Evolutionary conservation across 257 asterid genomes (phyloP).

Genomic region (Lycium ferocissimum): DNA sequence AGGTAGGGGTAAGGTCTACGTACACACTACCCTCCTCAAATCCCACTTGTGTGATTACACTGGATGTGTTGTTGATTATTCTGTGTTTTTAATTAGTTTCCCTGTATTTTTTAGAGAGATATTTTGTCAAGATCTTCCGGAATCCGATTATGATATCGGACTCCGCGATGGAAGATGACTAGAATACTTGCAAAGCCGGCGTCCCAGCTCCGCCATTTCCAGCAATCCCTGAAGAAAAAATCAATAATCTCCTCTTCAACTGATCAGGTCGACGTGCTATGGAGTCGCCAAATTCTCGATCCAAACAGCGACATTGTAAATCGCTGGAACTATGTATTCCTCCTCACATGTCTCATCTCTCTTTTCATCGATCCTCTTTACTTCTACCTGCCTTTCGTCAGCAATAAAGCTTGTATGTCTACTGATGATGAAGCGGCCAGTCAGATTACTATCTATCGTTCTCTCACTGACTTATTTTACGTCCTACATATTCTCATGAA

Average conservation of each 20-base stretch:
- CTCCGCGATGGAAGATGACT: slow-evolving; percentile 99
- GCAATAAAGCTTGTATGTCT: slow-evolving; percentile 69
- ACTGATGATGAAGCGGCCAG: slow-evolving; percentile 57
- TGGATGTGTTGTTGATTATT: not conserved
- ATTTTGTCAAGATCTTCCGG: slow-evolving; percentile 35
- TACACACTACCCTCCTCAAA: too few relatives aligned
- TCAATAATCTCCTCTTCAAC: slow-evolving; percentile 19
- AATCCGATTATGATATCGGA: slow-evolving; percentile 55
- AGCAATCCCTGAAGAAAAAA: slow-evolving; percentile 54
- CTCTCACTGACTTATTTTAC: slow-evolving; percentile 70
- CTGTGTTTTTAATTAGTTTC: too few relatives aligned
- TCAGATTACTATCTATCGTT: slow-evolving; percentile 59
- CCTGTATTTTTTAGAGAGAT: too few relatives aligned
- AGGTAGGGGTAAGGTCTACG: too few relatives aligned
- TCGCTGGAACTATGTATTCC: slow-evolving; percentile 85
- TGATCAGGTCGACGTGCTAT: slow-evolving; percentile 60
- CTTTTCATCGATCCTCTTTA: slow-evolving; percentile 92
- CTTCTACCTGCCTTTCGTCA: slow-evolving; percentile 73
- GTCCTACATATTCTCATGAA: slow-evolving; percentile 75
- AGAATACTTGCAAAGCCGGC: slow-evolving; percentile 76
- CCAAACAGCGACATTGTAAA: slow-evolving; percentile 90
- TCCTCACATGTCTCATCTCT: slow-evolving; percentile 66
- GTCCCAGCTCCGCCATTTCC: slow-evolving; percentile 80
- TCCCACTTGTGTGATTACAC: too few relatives aligned
- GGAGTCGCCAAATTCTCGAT: slow-evolving; percentile 82